Evolutionary conservation across 2,329 filamentous ascomycete species (phyloP), one percentile per base, ranked within the genome.

Genomic region (Cladosporium sp.): DNA sequence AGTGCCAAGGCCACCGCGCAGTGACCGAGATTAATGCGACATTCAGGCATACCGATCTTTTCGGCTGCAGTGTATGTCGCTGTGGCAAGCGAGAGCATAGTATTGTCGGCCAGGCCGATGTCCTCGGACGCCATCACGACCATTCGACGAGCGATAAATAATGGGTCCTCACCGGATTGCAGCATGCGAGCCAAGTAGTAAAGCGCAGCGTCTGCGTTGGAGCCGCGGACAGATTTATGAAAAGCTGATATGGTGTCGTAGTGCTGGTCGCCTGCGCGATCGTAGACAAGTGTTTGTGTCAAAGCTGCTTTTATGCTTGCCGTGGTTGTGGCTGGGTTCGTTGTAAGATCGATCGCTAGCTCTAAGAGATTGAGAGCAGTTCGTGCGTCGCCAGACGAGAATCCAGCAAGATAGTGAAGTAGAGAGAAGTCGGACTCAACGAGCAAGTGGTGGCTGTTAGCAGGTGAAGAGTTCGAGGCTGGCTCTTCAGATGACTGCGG

Each of bases 131-230:
- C 94, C 61, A 98, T 93, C 14, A 98, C 93, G 7, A 99, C 90
- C 83, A 99, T 91, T 36, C 95, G 89, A 1, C 95, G 88, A 5
- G 95, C 94, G 64, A 99, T 89, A 78, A 94, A 98, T 0, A 97
- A 83, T 0, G 94, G 92, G 72, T 98, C 95, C 78, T 98, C 94
- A 66, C 94, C 94, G 0, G 91, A 95, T 73, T 96, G 91, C 5
- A 99, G 86, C 95, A 99, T 99, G 39, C 95, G 89, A 0, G 91
- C 92, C 1, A 99, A 87, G 77, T 98, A 99, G 81, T 98, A 99
- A 1, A 99, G 84, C 0, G 94, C 86, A 0, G 94, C 95, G 76
- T 98, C 91, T 0, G 94, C 79, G 73, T 97, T 89, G 64, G 88
- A 90, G 48, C 95, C 95, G 54, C 95, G 90, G 11, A 98, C 89